Evolutionary conservation across 495 filamentous ascomycete genomes (phyloP).

Genomic region (Talaromyces thailandensis): DNA sequence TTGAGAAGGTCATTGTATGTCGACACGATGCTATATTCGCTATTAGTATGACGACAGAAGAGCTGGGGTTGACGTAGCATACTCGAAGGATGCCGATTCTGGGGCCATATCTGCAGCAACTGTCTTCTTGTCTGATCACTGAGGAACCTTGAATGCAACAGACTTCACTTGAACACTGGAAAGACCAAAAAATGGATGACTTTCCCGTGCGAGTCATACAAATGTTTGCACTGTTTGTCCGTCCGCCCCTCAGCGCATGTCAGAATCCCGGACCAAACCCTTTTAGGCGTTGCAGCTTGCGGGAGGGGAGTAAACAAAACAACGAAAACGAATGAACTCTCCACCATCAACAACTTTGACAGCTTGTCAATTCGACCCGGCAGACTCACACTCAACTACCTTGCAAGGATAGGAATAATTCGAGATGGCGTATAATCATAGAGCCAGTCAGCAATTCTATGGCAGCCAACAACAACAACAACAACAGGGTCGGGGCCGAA

Average conservation of each 20-base stretch:
- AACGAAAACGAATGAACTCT: background rate
- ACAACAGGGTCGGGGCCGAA: conserved; percentile 46
- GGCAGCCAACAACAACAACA: conserved; percentile 45
- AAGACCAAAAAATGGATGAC: background rate
- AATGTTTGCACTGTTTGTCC: conserved; percentile 37
- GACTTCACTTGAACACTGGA: background rate
- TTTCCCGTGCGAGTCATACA: conserved; percentile 2
- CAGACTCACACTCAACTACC: background rate
- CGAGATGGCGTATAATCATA: conserved; percentile 53
- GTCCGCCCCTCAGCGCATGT: conserved; percentile 16
- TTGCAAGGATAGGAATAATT: background rate
- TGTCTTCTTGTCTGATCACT: conserved; percentile 1
- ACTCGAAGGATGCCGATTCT: conserved; percentile 17
- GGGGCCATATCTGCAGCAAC: conserved; percentile 23
- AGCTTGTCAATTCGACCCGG: conserved; percentile 5
- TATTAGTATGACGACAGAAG: background rate
- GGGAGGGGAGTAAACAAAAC: conserved; percentile 26
- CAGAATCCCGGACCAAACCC: conserved; percentile 23
- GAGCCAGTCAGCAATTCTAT: conserved; percentile 66
- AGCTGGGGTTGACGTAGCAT: conserved; percentile 14
- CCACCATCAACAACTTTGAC: conserved; percentile 11
- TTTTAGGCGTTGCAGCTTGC: conserved; percentile 22
- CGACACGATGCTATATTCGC: conserved; percentile 37
- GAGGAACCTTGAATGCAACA: background rate
- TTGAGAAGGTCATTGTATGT: conserved; percentile 51